Conservation (phyloP, 2,329 filamentous ascomycete genomes). For the Sporothrix schenckii region DNA sequence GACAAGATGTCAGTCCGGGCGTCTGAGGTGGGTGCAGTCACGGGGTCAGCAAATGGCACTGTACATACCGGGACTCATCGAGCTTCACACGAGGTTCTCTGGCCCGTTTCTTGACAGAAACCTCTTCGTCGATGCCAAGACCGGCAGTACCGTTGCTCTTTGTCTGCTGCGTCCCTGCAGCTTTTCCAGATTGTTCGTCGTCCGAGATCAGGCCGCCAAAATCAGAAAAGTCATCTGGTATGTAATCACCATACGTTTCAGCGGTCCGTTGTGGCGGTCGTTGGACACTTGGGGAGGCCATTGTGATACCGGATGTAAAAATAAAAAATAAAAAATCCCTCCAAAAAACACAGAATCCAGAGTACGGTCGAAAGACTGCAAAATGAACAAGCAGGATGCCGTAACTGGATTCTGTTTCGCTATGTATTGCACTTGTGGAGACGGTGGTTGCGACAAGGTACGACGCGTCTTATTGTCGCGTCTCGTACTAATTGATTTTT, state of each 20-base stretch:
- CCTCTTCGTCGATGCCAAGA: constrained; percentile 82
- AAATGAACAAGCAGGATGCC: not conserved
- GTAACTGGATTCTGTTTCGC: not conserved
- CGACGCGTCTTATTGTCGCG: constrained; percentile 19
- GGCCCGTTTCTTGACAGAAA: constrained; percentile 77
- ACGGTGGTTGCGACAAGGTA: not conserved
- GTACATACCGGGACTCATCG: constrained; percentile 70
- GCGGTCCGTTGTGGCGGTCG: constrained; percentile 3
- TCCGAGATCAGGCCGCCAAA: constrained; percentile 51
- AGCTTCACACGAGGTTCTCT: constrained; percentile 77
- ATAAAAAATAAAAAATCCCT: no score
- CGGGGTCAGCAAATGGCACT: not conserved
- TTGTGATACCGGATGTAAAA: not conserved
- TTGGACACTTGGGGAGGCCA: constrained; percentile 23
- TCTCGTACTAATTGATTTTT: constrained; percentile 6
- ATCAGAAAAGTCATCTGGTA: constrained; percentile 55
- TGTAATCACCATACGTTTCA: constrained; percentile 76
- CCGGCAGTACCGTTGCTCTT: constrained; percentile 56
- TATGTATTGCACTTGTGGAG: not conserved
- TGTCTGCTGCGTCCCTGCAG: constrained; percentile 44
- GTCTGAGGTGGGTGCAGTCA: not conserved
- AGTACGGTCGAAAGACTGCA: not conserved
- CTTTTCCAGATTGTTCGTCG: constrained; percentile 31
- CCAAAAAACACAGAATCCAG: no score
- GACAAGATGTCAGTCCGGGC: not conserved